Conservation (phyloP, 768 basidiomycete genomes). For the Suillus variegatus region DNA sequence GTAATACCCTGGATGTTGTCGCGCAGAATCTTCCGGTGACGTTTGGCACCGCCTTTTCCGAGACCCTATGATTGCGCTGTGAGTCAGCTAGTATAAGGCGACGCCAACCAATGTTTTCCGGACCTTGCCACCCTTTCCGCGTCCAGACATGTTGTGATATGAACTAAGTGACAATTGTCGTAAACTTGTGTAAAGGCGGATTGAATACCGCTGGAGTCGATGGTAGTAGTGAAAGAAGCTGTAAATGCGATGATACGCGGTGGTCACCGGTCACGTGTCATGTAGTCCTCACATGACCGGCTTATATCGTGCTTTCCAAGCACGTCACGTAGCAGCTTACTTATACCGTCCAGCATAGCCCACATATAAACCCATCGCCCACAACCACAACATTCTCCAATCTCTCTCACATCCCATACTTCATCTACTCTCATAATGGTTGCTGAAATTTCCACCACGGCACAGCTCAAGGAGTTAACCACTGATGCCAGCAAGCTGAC, state of each 20-base stretch:
- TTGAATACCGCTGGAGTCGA: not conserved
- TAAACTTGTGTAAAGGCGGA: not conserved
- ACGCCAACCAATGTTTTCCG: not conserved
- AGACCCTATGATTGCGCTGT: not conserved
- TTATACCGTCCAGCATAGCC: not conserved
- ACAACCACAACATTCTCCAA: not conserved
- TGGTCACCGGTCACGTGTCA: not conserved
- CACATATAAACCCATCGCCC: not conserved
- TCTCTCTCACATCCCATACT: not conserved
- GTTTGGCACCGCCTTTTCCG: not conserved
- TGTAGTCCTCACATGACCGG: not conserved
- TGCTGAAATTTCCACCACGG: not conserved
- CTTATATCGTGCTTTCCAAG: not conserved
- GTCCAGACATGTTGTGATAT: not conserved
- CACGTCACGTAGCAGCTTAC: not conserved
- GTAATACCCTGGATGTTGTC: not conserved
- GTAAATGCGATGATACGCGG: not conserved
- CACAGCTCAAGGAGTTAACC: not conserved
- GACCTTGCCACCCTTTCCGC: not conserved
- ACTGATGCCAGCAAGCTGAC: not conserved
- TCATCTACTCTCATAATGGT: not conserved
- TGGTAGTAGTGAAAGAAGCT: not conserved
- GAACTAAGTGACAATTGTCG: too few species aligned
- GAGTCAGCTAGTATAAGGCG: not conserved
- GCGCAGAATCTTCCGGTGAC: not conserved